Base-by-base conservation (phyloP, 108 stramenopile species). In the Skeletonema grethae region DNA sequence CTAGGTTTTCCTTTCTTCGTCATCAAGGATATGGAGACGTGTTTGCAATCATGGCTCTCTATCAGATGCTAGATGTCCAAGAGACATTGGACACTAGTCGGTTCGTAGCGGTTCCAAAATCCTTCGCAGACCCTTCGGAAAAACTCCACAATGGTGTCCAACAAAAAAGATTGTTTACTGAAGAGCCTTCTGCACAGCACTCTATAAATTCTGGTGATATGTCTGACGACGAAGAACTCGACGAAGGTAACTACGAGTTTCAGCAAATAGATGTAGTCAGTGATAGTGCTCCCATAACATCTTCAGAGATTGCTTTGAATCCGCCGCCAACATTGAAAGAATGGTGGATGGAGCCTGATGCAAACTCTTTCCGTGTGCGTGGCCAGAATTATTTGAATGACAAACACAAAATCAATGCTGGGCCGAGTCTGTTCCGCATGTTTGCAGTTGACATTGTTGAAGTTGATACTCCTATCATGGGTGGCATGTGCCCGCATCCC, bases 261-360 rank as follows among this genome's bases (percentile, higher is more conserved):
- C 50, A 53, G 22, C 50, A 53, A 1, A 53, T 22, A 22, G 50
- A 53, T 22, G 15, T 53, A 22, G 50, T 53, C 7, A 53, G 15
- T n/a, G 41, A 53, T 8, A 53, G 50, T 22, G 50, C 50, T 53
- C 50, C 50, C 20, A 53, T 53, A 7, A 53, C 50, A 53, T 53
- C 50, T 22, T 22, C 50, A 8, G 50, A 53, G 8, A 53, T 53
- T 24, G 50, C 50, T 22, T 22, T 22, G 22, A 53, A 22, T 10
- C 50, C 50, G 22, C 50, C 50, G 18, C 50, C 50, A 22, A 53
- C 50, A 10, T n/a, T 22, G 16, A 22, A 9, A 38, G 76, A 88
- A 24, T 87, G 80, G 56, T 97, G 95, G 95, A 84, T 85, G 10
- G 95, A 96, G 72, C 87, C 92, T 8, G 95, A 95, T 64, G 82